A percentile compares a stretch with the other conserved stretches of the same genome.
These are phyloP conservation scores for Clausena lansium DNA, from an alignment of 345 rosid species.

Conservation along the genomic window DNA sequence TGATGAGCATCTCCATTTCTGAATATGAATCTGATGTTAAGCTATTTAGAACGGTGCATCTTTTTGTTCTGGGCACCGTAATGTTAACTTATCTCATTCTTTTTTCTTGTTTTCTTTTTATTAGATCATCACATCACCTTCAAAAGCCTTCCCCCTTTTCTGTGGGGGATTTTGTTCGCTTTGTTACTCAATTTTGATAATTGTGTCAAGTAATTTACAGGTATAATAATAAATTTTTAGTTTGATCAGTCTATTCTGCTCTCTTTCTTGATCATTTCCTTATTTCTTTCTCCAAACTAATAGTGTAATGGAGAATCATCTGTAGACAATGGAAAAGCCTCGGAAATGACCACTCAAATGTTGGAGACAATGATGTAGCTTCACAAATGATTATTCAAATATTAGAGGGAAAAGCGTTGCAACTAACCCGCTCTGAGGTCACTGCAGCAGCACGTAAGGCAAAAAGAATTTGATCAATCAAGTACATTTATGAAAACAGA, in stretches of 20 bases:
- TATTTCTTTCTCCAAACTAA: too few species aligned
- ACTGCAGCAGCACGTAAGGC: background rate
- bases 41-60: background rate
- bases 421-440: background rate
- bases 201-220: too few species aligned
- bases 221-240: background rate
- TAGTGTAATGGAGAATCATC: too few species aligned
- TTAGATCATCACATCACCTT: background rate
- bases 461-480: background rate
- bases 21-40: background rate
- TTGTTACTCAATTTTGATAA: background rate
- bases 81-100: background rate
- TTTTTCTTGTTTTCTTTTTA: too few species aligned
- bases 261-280: too few species aligned
- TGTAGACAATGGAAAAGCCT: too few species aligned
- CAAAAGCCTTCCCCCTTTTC: background rate
- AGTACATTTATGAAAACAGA: background rate
- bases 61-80: background rate
- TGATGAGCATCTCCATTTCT: background rate
- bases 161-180: background rate
- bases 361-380: too few species aligned
- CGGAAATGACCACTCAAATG: too few species aligned
- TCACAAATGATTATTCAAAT: too few species aligned
- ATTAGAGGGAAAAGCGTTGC: too few species aligned
- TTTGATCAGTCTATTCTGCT: background rate